Base-by-base conservation (phyloP, 225 moss, liverwort and hornwort genomes). In the Sphagnum contortum region DNA sequence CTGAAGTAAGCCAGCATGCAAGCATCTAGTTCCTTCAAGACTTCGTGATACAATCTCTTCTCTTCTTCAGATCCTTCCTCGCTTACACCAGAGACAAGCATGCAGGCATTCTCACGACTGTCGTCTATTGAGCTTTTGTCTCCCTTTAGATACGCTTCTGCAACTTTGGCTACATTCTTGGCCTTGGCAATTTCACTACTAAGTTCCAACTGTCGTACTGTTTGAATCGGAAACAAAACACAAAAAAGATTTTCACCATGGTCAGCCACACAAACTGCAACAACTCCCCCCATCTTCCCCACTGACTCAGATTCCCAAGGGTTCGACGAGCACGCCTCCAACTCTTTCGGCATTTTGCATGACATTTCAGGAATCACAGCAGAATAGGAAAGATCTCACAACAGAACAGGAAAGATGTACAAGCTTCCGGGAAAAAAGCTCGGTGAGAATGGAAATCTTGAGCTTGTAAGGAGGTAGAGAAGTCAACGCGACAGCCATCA, bases 1-100 rank as follows among this genome's bases (percentile, higher is more conserved):
- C 75, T 83, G 77, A 86, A 86, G 72, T 86, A 86, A 1, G 75
- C 60, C 45, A 86, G 74, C 48, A 83, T 57, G 64, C 77, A 86
- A 7, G 69, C 61, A 68, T 86, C 86, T 68, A 86, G 49, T 59
- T 86, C 83, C 56, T 73, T 66, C 64, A 86, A 64, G 4, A 86
- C 75, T 45, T 86, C 83, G 4, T 83, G 68, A 62, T 76, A 65
- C 1, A 80, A 29, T 29, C 29, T 29, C 29, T 29, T 60, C 6
- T 70, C 53, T 59, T 73, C 70, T n/a, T 71, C 56, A 8, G 60
- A 45, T 48, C 77, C 69, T 59, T 71, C 66, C 9, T 64, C 63
- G 44, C 69, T 67, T 10, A 50, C 29, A 8, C 77, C 77, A 3
- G 69, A 71, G 60, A 86, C 80, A 44, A 86, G 77, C 4, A 75